phyloP scores from a whole-genome alignment of 1,284 basidiomycete species.

The Agroathelia rolfsii region DNA sequence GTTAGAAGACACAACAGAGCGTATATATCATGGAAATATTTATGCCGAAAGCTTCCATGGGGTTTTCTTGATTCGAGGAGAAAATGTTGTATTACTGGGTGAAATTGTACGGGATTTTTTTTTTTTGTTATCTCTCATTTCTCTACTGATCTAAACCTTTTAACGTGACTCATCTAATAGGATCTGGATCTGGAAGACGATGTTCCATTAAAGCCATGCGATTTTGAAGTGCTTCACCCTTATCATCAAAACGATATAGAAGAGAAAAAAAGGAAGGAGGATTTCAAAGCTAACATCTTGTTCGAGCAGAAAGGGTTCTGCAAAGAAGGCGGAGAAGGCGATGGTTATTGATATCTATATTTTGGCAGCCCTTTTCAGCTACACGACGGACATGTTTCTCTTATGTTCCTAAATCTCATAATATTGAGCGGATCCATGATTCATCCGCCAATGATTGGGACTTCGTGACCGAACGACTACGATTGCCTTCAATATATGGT shows the following conservation, averaged over 20 bases:
- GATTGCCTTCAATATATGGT: too few species aligned
- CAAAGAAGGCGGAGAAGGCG: constrained; percentile 86
- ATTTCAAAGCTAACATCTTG: constrained; percentile 64
- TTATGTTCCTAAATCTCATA: too few species aligned
- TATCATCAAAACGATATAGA: constrained; percentile 67
- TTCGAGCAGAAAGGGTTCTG: constrained; percentile 76
- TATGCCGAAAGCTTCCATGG: constrained; percentile 84
- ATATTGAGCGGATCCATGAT: too few species aligned
- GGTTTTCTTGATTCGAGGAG: constrained; percentile 90
- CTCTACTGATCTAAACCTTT: constrained; percentile 6
- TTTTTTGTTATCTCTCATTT: constrained; percentile 8
- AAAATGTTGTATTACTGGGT: constrained; percentile 95
- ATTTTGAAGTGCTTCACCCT: constrained; percentile 59
- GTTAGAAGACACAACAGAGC: constrained; percentile 82
- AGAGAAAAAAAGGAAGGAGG: constrained; percentile 59
- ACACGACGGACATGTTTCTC: too few species aligned
- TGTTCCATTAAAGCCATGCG: constrained; percentile 68
- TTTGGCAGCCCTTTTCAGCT: not conserved
- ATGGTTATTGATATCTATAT: constrained; percentile 78
- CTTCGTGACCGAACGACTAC: too few species aligned
- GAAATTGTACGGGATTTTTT: constrained; percentile 72
- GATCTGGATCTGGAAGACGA: constrained; percentile 92
- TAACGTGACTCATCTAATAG: constrained; percentile 30
- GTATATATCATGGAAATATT: constrained; percentile 72
- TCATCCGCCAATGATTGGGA: too few species aligned